These are phyloP conservation scores for Plenodomus lindquistii DNA, from an alignment of 2,329 filamentous ascomycete species.

Conservation along the genomic window DNA sequence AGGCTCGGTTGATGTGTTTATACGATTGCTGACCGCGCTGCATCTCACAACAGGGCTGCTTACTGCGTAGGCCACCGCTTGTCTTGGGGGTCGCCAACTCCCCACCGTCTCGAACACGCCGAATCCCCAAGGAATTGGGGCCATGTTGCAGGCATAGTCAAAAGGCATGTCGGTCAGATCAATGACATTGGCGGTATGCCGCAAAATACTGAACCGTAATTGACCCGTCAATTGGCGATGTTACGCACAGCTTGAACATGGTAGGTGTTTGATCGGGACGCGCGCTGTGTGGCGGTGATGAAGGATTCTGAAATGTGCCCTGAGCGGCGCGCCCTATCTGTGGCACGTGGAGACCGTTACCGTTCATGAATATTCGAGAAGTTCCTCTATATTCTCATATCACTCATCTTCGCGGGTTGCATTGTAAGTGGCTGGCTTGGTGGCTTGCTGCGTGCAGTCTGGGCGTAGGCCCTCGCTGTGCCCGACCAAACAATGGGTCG, in stretches of 20 bases:
- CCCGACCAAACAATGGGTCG: no score
- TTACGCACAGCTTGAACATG: background rate
- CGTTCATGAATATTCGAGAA: background rate
- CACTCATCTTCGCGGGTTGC: no score
- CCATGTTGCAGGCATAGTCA: background rate
- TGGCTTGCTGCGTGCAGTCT: no score
- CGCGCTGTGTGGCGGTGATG: background rate
- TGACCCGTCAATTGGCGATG: background rate
- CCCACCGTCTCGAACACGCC: background rate
- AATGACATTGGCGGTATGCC: slow-evolving; percentile 2
- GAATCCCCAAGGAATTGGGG: slow-evolving; percentile 3
- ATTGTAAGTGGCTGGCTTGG: no score
- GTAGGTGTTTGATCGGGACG: background rate
- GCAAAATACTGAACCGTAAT: background rate
- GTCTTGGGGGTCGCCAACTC: slow-evolving; percentile 2
- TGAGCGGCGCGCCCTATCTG: background rate
- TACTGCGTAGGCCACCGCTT: slow-evolving; percentile 12
- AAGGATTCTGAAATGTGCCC: background rate
- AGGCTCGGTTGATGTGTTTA: slow-evolving; percentile 5
- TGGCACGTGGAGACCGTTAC: background rate
- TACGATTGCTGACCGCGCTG: slow-evolving; percentile 13
- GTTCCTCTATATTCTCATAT: no score
- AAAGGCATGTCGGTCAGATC: slow-evolving; percentile 3
- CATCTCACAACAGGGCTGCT: slow-evolving; percentile 5
- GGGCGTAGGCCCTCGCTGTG: no score